Evolutionary conservation across 164 flowering plant genomes (phyloP).

Genomic region (Saururus chinensis): DNA sequence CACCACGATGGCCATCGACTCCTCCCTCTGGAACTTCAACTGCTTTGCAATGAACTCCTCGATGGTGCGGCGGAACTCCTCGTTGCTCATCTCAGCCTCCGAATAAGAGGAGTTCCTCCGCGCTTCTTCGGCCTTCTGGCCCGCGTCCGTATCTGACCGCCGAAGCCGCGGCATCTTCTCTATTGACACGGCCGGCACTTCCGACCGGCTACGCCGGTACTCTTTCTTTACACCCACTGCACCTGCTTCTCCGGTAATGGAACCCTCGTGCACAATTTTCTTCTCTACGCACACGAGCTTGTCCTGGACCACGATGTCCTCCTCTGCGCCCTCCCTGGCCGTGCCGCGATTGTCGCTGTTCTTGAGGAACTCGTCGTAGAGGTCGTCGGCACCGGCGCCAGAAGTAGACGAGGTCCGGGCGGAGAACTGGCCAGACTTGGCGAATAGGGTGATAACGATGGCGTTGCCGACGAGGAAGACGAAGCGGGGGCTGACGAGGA

Average conservation of each 20-base stretch:
- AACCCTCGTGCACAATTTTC: background rate
- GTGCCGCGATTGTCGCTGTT: slow-evolving; percentile 16
- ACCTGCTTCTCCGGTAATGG: background rate
- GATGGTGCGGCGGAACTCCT: slow-evolving; percentile 28
- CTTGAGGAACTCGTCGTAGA: slow-evolving; percentile 32
- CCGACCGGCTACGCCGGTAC: slow-evolving; percentile 34
- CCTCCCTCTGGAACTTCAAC: slow-evolving; percentile 18
- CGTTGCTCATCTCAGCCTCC: slow-evolving; percentile 18
- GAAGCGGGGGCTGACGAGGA: slow-evolving; percentile 33
- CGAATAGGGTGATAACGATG: slow-evolving; percentile 33
- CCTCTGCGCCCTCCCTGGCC: background rate
- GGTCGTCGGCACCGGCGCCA: slow-evolving; percentile 6
- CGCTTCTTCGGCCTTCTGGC: slow-evolving; percentile 1
- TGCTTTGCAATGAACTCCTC: slow-evolving; percentile 32
- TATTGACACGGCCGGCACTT: slow-evolving; percentile 1
- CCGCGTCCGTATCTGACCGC: slow-evolving; percentile 44
- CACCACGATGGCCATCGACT: slow-evolving; percentile 21
- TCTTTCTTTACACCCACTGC: background rate
- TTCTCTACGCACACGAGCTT: slow-evolving; percentile 17
- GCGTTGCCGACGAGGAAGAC: slow-evolving; percentile 58
- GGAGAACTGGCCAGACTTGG: slow-evolving; percentile 37
- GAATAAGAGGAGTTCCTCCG: background rate
- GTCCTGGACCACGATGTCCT: slow-evolving; percentile 13
- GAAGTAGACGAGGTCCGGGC: background rate
- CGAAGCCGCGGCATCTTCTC: slow-evolving; percentile 15